Conservation (phyloP, 2,329 filamentous ascomycete species). For the Colletotrichum gloeosporioides region DNA sequence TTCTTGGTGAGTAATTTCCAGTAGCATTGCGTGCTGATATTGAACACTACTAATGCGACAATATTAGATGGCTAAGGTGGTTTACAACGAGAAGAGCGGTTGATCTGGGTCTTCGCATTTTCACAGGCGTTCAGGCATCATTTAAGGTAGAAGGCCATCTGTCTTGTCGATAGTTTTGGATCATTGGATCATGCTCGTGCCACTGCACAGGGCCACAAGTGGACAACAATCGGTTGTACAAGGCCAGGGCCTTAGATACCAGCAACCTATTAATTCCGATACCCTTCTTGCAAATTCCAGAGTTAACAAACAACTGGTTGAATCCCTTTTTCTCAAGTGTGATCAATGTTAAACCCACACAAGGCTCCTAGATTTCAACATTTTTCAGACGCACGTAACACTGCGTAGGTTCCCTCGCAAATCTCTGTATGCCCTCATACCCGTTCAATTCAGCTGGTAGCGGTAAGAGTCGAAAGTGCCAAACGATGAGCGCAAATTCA, state of each 20-base stretch:
- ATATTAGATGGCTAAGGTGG: background rate
- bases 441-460: background rate
- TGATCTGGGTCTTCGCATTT: background rate
- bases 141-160: background rate
- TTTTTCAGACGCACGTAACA: background rate
- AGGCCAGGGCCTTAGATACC: background rate
- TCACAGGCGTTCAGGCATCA: background rate
- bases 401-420: background rate
- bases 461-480: conserved; percentile 39
- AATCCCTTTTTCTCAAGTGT: background rate
- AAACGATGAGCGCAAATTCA: conserved; percentile 37
- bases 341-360: background rate
- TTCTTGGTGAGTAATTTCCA: background rate
- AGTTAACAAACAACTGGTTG: background rate
- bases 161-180: background rate
- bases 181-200: background rate
- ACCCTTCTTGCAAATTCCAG: background rate
- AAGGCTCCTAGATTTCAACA: background rate
- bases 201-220: background rate
- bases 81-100: background rate
- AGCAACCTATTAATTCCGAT: background rate
- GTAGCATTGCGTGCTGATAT: rapidly evolving
- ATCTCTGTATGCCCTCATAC: background rate
- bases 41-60: background rate
- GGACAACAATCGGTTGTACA: background rate